Evolutionary conservation across 2,329 filamentous ascomycete genomes (phyloP).

Genomic region (Talaromyces sp.): DNA sequence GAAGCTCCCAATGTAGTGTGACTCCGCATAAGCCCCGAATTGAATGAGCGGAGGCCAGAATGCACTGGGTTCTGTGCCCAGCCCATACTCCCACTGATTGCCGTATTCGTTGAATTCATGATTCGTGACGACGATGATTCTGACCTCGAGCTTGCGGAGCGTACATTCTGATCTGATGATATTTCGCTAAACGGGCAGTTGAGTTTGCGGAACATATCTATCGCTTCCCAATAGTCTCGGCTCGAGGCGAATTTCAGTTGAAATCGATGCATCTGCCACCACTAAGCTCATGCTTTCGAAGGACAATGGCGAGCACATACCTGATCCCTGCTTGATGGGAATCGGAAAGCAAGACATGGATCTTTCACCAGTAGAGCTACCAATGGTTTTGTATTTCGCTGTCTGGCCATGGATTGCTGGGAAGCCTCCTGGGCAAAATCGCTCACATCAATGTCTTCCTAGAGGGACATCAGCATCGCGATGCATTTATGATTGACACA

Average conservation of each 20-base stretch:
- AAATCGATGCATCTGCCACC: constrained; percentile 40
- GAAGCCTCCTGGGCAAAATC: constrained; percentile 29
- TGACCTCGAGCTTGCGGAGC: constrained; percentile 22
- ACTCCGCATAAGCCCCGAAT: constrained; percentile 13
- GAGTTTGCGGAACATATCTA: constrained; percentile 40
- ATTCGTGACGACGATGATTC: constrained; percentile 29
- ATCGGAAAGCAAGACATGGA: constrained; percentile 47
- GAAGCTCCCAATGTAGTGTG: constrained; percentile 15
- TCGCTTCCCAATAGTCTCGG: constrained; percentile 40
- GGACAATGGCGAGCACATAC: constrained; percentile 20
- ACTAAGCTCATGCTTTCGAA: constrained; percentile 19
- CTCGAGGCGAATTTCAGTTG: constrained; percentile 43
- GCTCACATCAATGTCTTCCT: constrained; percentile 44
- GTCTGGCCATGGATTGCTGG: constrained; percentile 20
- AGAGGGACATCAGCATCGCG: not conserved
- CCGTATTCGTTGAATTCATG: constrained; percentile 5
- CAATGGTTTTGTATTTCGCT: constrained; percentile 26
- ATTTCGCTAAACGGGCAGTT: constrained; percentile 45
- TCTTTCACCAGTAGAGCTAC: constrained; percentile 44
- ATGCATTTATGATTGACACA: not conserved
- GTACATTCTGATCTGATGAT: constrained; percentile 25
- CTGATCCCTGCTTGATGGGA: constrained; percentile 32
- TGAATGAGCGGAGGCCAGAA: not conserved
- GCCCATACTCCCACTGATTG: not conserved
- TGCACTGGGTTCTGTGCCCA: not conserved